Percentiles rank a stretch among this genome's conserved stretches.
Evolutionary conservation across 805 yeast species (phyloP).

Genomic region (Spathaspora sp.): DNA sequence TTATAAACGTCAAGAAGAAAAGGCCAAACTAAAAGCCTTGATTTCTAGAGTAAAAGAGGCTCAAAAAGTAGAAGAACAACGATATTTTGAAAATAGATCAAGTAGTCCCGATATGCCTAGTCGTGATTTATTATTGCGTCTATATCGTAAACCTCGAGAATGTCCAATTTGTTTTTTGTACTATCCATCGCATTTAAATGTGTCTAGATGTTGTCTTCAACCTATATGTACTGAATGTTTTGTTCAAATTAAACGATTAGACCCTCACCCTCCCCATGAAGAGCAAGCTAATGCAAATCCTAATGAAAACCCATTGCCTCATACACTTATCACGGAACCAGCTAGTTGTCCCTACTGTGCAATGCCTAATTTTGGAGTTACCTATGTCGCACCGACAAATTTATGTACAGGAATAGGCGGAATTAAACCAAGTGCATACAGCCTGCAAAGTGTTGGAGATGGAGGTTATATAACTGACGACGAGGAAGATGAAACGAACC

Average conservation of each 20-base stretch:
- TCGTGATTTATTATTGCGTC: slow-evolving; percentile 45
- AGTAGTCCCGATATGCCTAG: slow-evolving; percentile 28
- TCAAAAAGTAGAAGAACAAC: slow-evolving; percentile 33
- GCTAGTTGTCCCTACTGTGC: slow-evolving; percentile 95
- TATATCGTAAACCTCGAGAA: slow-evolving; percentile 71
- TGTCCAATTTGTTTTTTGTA: slow-evolving; percentile 94
- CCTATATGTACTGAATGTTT: slow-evolving; percentile 96
- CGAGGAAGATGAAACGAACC: slow-evolving; percentile 1
- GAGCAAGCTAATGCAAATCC: slow-evolving; percentile 23
- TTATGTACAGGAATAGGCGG: slow-evolving; percentile 58
- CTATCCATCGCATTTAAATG: slow-evolving; percentile 74
- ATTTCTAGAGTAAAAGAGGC: slow-evolving; percentile 24
- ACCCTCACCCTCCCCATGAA: slow-evolving; percentile 92
- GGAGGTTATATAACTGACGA: slow-evolving; percentile 7
- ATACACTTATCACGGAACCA: slow-evolving; percentile 75
- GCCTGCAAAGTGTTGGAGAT: not conserved
- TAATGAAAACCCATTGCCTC: slow-evolving; percentile 44
- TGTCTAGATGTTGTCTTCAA: slow-evolving; percentile 85
- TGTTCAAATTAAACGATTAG: slow-evolving; percentile 87
- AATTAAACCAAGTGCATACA: slow-evolving; percentile 44
- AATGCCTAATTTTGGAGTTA: slow-evolving; percentile 77
- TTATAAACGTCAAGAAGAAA: slow-evolving; percentile 47
- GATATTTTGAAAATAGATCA: slow-evolving; percentile 25
- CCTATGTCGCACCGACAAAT: slow-evolving; percentile 61
- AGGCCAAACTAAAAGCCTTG: slow-evolving; percentile 39